Evolutionary conservation across 2,329 filamentous ascomycete genomes (phyloP), one percentile per base, ranked within the genome.

Genomic region (Fusarium circinatum): DNA sequence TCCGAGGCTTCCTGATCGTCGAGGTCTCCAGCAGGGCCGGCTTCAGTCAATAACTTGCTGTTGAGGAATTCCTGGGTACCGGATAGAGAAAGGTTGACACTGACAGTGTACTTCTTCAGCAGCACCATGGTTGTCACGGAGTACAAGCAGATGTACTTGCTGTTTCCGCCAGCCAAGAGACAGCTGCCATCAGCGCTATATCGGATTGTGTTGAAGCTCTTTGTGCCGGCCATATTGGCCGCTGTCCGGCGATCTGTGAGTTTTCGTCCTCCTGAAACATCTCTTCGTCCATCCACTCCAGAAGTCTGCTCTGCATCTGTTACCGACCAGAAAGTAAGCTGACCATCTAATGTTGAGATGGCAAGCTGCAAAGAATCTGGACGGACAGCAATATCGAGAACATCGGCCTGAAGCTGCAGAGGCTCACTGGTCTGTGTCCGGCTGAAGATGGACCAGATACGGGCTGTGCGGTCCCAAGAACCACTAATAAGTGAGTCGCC

Each of bases 111-210:
- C 80, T 98, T 98, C 82, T 97, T 98, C 63, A 98, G 86, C 17
- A 99, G 85, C 2, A 96, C 94, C 81, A 96, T 95, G 2, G 96
- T 97, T 65, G 91, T 91, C 38, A 97, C 94, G n/a, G 97, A 96
- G 84, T 99, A 99, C 65, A 99, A 83, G 80, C 96, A 98, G 59
- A 99, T 98, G 82, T 97, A 98, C 85, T 99, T 99, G 91, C 95
- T 98, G 86, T 96, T 98, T 38, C 96, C 96, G 54, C 91, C 95
- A 2, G 96, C 96, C 45, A 99, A 86, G 17, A 99, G 87, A 78
- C 96, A 98, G 71, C 91, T 93, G 18, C 96, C 96, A 80, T 99
- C 96, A 3, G 94, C 93, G 80, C 95, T 98, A 84, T 98, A 99
- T 61, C 90, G 90, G 74, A 99, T 93, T 12, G 93, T 93, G 78